Evolutionary conservation across 2,329 filamentous ascomycete genomes (phyloP).

Genomic region (Waltergamsia citrina): DNA sequence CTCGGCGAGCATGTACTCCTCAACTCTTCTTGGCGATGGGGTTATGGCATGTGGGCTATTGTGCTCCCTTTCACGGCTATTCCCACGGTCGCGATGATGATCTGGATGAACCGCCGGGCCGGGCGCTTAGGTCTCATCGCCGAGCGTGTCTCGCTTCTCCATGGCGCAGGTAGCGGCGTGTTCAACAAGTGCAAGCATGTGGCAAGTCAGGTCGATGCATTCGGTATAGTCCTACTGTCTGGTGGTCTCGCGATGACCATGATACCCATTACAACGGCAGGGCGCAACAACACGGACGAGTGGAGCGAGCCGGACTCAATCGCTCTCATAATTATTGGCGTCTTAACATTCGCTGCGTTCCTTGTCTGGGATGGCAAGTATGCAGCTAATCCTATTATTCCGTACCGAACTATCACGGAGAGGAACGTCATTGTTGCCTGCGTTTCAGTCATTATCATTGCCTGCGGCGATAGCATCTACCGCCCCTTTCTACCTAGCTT

Average conservation of each 20-base stretch:
- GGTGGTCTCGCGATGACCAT: conserved; percentile 21
- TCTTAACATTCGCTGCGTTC: conserved; percentile 13
- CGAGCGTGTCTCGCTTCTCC: conserved; percentile 7
- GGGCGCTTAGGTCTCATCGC: conserved; percentile 9
- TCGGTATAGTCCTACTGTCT: conserved; percentile 20
- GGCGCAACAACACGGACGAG: conserved; percentile 17
- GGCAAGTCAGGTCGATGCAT: conserved; percentile 21
- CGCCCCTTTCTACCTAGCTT: conserved; percentile 29
- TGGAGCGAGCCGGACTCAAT: conserved; percentile 23
- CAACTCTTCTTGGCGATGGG: conserved; percentile 29
- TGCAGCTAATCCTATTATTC: conserved; percentile 25
- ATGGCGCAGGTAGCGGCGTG: too few species aligned
- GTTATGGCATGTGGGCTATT: conserved; percentile 29
- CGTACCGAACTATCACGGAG: conserved; percentile 23
- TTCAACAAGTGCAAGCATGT: too few species aligned
- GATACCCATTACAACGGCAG: conserved; percentile 26
- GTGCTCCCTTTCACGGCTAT: conserved; percentile 21
- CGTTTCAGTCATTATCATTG: conserved; percentile 23
- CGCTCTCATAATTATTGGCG: conserved; percentile 23
- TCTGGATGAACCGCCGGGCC: conserved; percentile 19
- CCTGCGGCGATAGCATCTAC: conserved; percentile 26
- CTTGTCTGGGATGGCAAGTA: conserved; percentile 25
- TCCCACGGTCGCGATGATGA: conserved; percentile 19
- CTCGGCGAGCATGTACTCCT: conserved; percentile 23
- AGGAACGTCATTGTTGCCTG: conserved; percentile 28